Base-by-base conservation (phyloP, 2,329 filamentous ascomycete species). In the Rasamsonia emersonii region DNA sequence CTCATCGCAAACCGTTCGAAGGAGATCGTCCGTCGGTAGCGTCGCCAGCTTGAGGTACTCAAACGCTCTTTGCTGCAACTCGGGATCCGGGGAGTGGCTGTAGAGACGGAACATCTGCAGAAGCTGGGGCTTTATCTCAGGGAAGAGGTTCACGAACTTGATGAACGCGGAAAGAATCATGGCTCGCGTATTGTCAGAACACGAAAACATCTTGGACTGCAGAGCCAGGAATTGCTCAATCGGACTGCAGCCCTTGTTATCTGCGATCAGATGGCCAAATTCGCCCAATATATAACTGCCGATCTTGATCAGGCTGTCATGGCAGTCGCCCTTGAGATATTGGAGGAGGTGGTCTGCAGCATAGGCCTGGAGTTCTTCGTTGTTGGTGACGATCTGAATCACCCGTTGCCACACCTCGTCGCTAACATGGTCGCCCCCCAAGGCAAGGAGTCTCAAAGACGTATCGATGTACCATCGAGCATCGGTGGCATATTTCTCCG, bases 381-480 rank as follows among this genome's bases (percentile, higher is more conserved):
- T 98, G 67, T 98, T 98, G 33, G 91, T 96, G 37, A 96, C 88
- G 47, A 98, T 96, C 58, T 98, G 91, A 41, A 94, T 95, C 35
- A 98, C 89, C 47, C 91, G 79, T 58, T 98, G 91, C 91, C 91
- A 98, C 11, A 98, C 91, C 62, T 98, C 91, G 42, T 98, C 93
- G 59, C 89, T 96, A 46, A 98, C 89, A 57, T 98, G 91, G 51
- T 98, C 91, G 45, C 91, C 91, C 3, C 93, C 91, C 77, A 96
- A 88, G 37, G 89, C 86, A 37, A 98, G 88, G 32, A 98, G 73
- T 35, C 89, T 79, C 44, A 98, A 70, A 8, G 91, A 94, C 46
- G 96, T 95, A 54, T 98, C 89, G 41, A 98, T 93, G 58, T 98
- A 98, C 91, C 91, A 98, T 64, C 96, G 89, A 13, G 94, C 85